A percentile compares a stretch with the other conserved stretches of the same genome.
Evolutionary conservation across 1,284 basidiomycete species (phyloP).

Genomic region (Rhodotorula sp.): DNA sequence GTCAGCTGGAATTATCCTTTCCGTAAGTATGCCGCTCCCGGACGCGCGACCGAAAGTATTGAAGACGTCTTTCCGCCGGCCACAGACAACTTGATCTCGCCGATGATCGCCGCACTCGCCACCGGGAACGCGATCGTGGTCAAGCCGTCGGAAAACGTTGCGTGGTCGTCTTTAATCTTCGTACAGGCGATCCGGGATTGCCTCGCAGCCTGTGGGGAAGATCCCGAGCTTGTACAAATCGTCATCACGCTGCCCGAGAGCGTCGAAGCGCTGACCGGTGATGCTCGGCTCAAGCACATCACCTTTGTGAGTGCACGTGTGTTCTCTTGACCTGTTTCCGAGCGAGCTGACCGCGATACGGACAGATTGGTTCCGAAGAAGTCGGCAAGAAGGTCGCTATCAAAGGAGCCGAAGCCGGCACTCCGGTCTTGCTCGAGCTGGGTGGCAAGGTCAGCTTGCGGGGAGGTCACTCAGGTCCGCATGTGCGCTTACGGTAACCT

Average conservation of each 20-base stretch:
- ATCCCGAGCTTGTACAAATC: conserved; percentile 77
- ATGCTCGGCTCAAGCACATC: conserved; percentile 68
- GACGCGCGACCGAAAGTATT: no score
- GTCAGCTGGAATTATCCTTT: conserved; percentile 59
- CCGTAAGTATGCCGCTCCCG: not conserved
- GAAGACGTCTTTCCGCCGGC: conserved; percentile 46
- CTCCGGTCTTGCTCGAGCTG: conserved; percentile 43
- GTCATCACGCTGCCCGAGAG: conserved; percentile 86
- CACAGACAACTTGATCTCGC: conserved; percentile 79
- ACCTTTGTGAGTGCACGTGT: conserved; percentile 50
- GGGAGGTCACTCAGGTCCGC: no score
- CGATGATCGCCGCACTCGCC: conserved; percentile 84
- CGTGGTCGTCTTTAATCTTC: conserved; percentile 83
- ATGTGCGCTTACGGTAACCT: not conserved
- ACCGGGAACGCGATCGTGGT: conserved; percentile 86
- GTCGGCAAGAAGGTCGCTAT: conserved; percentile 73
- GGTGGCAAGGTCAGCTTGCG: conserved; percentile 40
- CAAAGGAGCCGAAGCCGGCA: conserved; percentile 40
- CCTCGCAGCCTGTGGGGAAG: conserved; percentile 67
- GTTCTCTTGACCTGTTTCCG: no score
- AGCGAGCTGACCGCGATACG: conserved; percentile 47
- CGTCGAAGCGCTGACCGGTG: conserved; percentile 76
- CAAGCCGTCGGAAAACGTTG: conserved; percentile 80
- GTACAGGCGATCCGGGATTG: conserved; percentile 71
- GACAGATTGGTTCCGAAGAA: conserved; percentile 87